A percentile compares a stretch with the other conserved stretches of the same genome.
phyloP scores from a whole-genome alignment of 116 monocot genomes.

The Phalaenopsis hybrid region DNA sequence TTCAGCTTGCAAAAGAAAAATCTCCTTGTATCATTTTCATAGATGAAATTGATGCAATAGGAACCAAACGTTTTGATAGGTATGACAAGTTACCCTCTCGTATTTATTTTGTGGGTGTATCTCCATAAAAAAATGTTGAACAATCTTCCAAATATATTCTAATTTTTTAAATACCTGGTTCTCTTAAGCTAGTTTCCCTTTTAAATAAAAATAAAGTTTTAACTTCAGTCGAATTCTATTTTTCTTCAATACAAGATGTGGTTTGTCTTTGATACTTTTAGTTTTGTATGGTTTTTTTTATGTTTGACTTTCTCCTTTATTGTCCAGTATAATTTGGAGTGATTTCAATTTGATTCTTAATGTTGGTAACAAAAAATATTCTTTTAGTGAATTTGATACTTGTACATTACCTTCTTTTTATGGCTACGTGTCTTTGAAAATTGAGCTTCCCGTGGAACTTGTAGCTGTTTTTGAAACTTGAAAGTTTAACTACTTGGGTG shows the following conservation, averaged over 20 bases:
- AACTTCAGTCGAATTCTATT: no score
- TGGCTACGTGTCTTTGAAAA: no score
- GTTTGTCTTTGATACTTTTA: background rate
- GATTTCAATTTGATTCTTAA: background rate
- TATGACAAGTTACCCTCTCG: constrained; percentile 4
- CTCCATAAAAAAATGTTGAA: background rate
- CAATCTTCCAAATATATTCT: background rate
- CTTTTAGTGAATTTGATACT: no score
- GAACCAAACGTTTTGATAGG: constrained; percentile 94
- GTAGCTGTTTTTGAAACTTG: no score
- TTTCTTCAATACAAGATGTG: background rate
- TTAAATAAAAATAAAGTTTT: no score
- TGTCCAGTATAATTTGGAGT: background rate
- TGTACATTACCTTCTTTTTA: no score
- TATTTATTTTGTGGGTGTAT: background rate
- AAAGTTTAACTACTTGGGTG: no score
- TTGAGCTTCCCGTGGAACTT: no score
- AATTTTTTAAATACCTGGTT: no score
- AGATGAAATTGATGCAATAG: constrained; percentile 99
- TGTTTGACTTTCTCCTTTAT: background rate
- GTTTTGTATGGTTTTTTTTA: background rate
- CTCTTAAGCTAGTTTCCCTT: no score
- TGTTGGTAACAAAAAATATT: no score
- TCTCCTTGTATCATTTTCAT: constrained; percentile 94
- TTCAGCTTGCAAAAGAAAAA: constrained; percentile 95